These are phyloP conservation scores for Oleoguttula mirabilis DNA, from an alignment of 495 filamentous ascomycete genomes.

Conservation along the genomic window DNA sequence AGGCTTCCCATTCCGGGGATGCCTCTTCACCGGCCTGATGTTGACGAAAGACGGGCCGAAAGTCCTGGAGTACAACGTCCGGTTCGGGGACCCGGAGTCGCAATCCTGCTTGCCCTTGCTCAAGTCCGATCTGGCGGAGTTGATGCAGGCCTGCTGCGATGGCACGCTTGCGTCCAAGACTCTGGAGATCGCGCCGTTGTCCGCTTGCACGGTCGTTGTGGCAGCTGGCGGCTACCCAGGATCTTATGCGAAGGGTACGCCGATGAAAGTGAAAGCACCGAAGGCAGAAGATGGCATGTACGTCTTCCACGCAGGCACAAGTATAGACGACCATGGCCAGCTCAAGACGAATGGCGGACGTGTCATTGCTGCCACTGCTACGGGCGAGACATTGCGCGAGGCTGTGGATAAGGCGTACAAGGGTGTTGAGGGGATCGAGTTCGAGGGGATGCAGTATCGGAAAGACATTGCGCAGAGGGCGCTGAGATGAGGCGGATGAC, in stretches of 20 bases:
- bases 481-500: constrained; percentile 13
- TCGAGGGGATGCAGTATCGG: constrained; percentile 83
- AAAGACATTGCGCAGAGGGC: constrained; percentile 64
- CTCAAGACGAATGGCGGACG: constrained; percentile 73
- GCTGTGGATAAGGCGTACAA: constrained; percentile 76
- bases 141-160: constrained; percentile 77
- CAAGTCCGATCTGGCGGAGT: constrained; percentile 77
- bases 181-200: constrained; percentile 54
- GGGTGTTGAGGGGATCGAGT: constrained; percentile 66
- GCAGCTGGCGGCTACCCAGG: constrained; percentile 94
- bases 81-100: constrained; percentile 92
- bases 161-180: constrained; percentile 58
- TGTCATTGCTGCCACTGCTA: constrained; percentile 80
- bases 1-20: constrained; percentile 66
- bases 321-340: constrained; percentile 41
- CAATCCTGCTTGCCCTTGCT: constrained; percentile 83
- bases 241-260: constrained; percentile 66
- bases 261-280: constrained; percentile 47
- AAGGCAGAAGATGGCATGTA: constrained; percentile 35
- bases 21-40: constrained; percentile 94
- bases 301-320: constrained; percentile 92
- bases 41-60: constrained; percentile 79
- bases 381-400: constrained; percentile 58
- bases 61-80: constrained; percentile 91
- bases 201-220: constrained; percentile 82